phyloP scores from a whole-genome alignment of 2,329 filamentous ascomycete genomes.

The Fonsecaea nubica region DNA sequence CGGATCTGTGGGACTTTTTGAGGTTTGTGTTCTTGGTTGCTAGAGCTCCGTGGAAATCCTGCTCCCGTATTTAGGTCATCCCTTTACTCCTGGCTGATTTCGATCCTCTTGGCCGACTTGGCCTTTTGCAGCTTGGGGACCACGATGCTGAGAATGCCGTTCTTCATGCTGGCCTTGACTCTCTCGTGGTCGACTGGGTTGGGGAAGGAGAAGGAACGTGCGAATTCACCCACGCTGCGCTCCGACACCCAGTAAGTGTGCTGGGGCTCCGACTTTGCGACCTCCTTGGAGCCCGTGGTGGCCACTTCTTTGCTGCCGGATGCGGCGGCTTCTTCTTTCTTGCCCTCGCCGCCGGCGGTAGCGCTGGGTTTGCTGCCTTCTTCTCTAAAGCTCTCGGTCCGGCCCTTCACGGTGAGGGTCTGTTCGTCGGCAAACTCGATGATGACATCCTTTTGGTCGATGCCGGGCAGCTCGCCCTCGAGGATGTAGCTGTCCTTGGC shows the following conservation, averaged over 20 bases:
- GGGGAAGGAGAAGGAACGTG: constrained; percentile 66
- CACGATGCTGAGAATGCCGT: constrained; percentile 64
- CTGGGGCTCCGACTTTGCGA: constrained; percentile 43
- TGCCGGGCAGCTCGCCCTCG: constrained; percentile 58
- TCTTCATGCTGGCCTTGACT: constrained; percentile 68
- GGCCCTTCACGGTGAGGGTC: constrained; percentile 55
- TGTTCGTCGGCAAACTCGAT: constrained; percentile 57
- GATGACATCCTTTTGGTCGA: constrained; percentile 53
- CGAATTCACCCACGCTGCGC: constrained; percentile 65
- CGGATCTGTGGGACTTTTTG: too few relatives aligned
- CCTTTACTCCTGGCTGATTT: constrained; percentile 31
- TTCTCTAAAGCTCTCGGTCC: constrained; percentile 48
- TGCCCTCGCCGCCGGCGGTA: constrained; percentile 11
- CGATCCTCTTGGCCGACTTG: constrained; percentile 26
- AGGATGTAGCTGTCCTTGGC: constrained; percentile 53
- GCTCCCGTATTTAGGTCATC: not conserved
- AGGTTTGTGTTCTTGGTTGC: not conserved
- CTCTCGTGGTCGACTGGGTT: constrained; percentile 63
- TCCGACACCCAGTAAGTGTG: constrained; percentile 66
- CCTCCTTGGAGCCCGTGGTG: constrained; percentile 36
- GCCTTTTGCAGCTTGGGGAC: constrained; percentile 62
- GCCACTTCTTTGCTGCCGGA: constrained; percentile 41
- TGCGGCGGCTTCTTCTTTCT: constrained; percentile 23
- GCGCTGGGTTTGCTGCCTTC: constrained; percentile 29
- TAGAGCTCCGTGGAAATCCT: not conserved